phyloP scores from a whole-genome alignment of 116 monocot genomes.

The Posidonia oceanica region DNA sequence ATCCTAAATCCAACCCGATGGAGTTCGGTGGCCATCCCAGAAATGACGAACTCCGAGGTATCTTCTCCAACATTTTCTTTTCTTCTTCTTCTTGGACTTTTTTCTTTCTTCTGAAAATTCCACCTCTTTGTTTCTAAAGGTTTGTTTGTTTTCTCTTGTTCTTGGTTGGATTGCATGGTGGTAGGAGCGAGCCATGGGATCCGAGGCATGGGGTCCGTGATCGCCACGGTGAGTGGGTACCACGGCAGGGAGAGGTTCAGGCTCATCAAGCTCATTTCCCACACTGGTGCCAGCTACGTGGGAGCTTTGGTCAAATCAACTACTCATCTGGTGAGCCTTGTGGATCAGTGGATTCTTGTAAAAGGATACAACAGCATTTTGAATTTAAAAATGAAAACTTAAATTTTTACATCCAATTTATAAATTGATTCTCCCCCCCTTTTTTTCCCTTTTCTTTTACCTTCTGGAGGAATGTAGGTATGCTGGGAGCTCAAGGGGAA shows the following conservation, averaged over 20 bases:
- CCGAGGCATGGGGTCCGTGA: slow-evolving; percentile 59
- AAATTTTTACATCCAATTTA: not conserved
- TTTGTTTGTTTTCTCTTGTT: too few relatives aligned
- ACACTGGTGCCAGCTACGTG: slow-evolving; percentile 64
- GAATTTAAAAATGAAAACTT: not conserved
- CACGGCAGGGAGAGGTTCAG: slow-evolving; percentile 66
- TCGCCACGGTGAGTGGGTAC: slow-evolving; percentile 81
- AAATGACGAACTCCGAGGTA: too few relatives aligned
- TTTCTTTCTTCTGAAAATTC: too few relatives aligned
- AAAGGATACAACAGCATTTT: not conserved
- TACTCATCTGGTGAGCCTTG: slow-evolving; percentile 62
- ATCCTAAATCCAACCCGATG: too few relatives aligned
- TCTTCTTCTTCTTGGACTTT: too few relatives aligned
- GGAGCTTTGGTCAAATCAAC: slow-evolving; percentile 63
- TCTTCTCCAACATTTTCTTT: too few relatives aligned
- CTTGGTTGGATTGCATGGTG: slow-evolving; percentile 2
- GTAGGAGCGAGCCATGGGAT: slow-evolving; percentile 15
- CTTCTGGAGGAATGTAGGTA: slow-evolving; percentile 27
- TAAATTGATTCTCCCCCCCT: not conserved
- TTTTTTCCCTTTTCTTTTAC: too few relatives aligned
- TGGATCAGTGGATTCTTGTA: not conserved
- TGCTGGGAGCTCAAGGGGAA: slow-evolving; percentile 84
- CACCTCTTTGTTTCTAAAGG: too few relatives aligned
- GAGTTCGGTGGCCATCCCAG: too few relatives aligned
- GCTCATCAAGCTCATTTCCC: slow-evolving; percentile 78